Base-by-base conservation (phyloP, 306 rosid genomes). In the Pyrus communis region DNA sequence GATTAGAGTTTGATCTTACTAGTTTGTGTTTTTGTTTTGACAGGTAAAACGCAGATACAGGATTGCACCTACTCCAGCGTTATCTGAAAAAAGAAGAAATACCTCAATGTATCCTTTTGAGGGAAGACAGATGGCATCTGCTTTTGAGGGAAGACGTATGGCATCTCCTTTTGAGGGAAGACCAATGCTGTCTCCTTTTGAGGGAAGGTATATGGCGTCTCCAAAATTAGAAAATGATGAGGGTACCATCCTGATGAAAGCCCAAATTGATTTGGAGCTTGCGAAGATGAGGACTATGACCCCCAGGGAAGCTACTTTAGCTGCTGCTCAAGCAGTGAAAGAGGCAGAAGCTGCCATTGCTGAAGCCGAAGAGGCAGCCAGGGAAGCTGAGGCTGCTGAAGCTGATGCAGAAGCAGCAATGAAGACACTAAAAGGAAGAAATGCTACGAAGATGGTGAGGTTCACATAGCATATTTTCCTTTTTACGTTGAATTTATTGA, bases 331-430 rank as follows among this genome's bases (percentile, higher is more conserved):
- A 80, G 99, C 97, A 17, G 97, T 92, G 77, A 85, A 89, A 43
- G 97, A 90, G 54, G 99, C 97, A 4, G 97, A 95, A 88, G 90
- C 89, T 27, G 97, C 96, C 81, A 84, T 95, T 69, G 91, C 92
- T 62, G 96, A 92, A 84, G 99, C 97, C 2, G 97, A 95, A 83
- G 97, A 90, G 84, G 99, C 99, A 40, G 87, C 84, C 8, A 86
- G 82, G 77, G 99, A 95, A 73, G 97, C 99, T 33, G 97, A 90
- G 82, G 91, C 85, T 31, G 99, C 99, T 28, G 99, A 95, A 88
- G 99, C 96, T 59, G 97, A 92, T 61, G 99, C 97, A 0, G 97
- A 88, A 78, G 97, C 97, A 13, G 87, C 97, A 77, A 70, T 71
- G 84, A 92, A 88, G 86, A 85, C 92, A 19, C 66, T 84, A 72